Conservation (phyloP, 441 rosid genomes). For the Pelargonium cotyledonis region DNA sequence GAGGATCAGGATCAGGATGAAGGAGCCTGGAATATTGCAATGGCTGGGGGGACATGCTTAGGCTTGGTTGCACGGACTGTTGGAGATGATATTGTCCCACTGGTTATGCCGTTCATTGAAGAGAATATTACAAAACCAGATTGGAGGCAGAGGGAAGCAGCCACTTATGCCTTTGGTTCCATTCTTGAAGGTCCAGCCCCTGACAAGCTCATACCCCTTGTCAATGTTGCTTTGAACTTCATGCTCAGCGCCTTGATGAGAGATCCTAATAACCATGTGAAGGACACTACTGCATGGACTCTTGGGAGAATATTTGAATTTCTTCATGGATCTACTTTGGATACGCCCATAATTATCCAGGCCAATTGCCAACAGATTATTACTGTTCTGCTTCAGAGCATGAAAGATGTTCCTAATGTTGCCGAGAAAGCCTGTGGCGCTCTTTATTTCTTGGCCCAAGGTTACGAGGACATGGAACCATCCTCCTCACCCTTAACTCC, state of each 20-base stretch:
- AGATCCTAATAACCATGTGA: conserved; percentile 11
- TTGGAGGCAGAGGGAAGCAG: conserved; percentile 11
- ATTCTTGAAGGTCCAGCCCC: conserved; percentile 7
- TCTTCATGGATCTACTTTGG: conserved; percentile 8
- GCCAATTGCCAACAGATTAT: conserved; percentile 4
- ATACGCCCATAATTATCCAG: conserved; percentile 2
- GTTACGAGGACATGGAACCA: conserved; percentile 3
- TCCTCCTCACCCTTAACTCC: not conserved
- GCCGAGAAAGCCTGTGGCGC: conserved; percentile 11
- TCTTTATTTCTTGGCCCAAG: not conserved
- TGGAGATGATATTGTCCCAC: conserved; percentile 10
- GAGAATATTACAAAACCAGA: conserved; percentile 8
- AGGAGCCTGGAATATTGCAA: conserved; percentile 9
- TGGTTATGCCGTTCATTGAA: conserved; percentile 4
- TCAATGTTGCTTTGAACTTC: conserved; percentile 5
- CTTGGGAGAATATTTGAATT: conserved; percentile 7
- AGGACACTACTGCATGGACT: conserved; percentile 8
- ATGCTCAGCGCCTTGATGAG: conserved; percentile 1
- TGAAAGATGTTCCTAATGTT: conserved; percentile 11
- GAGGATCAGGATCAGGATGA: conserved; percentile 10
- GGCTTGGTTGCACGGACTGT: conserved; percentile 2
- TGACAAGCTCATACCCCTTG: conserved; percentile 6
- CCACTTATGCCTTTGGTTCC: conserved; percentile 11
- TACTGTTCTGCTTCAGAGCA: not conserved
- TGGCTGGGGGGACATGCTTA: conserved; percentile 5